Base-by-base conservation (phyloP, 2,329 filamentous ascomycete genomes). In the Talaromyces rugulosus region DNA sequence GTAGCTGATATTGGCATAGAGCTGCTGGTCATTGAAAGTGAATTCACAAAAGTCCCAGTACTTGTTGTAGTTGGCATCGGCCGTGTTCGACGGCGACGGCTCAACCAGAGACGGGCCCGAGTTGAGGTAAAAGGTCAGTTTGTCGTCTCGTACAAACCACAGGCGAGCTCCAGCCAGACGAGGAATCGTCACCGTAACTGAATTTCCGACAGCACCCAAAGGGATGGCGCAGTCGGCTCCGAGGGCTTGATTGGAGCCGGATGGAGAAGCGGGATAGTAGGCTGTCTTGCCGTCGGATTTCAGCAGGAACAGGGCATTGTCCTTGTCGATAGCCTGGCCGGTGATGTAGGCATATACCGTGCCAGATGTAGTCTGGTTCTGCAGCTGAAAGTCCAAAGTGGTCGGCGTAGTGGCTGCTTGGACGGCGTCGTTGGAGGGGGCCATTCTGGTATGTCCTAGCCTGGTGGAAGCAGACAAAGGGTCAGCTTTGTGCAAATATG, bases 101-200 rank as follows among this genome's bases (percentile, higher is more conserved):
- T 92, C 89, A 51, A 92, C 89, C 14, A 93, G 80, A 1, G 85
- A 87, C 6, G 90, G 87, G 16, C 86, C 87, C 1, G 86, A 87
- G 73, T 93, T 93, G 58, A 92, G 74, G 12, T 85, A 78, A 74
- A 93, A 93, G 0, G 81, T 86, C 56, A 92, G 80, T 40, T 82
- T 82, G 52, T 76, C 76, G 66, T 83, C 84, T 63, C 85, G 79
- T 61, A 82, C 85, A 74, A 91, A 89, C 87, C 88, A 93, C 71
- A 92, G 85, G 59, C 90, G 83, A 1, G 85, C 89, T 27, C 89
- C 89, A 3, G 84, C 87, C 30, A 92, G 81, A 63, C 87, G 87
- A 11, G 90, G 90, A 64, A 92, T 86, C 1, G 83, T 87, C 28
- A 90, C 79, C 2, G 79, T 84, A 31, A 79, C 83, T 0, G 83